phyloP scores from a whole-genome alignment of 495 filamentous ascomycete species.

The Xylaria scruposa region DNA sequence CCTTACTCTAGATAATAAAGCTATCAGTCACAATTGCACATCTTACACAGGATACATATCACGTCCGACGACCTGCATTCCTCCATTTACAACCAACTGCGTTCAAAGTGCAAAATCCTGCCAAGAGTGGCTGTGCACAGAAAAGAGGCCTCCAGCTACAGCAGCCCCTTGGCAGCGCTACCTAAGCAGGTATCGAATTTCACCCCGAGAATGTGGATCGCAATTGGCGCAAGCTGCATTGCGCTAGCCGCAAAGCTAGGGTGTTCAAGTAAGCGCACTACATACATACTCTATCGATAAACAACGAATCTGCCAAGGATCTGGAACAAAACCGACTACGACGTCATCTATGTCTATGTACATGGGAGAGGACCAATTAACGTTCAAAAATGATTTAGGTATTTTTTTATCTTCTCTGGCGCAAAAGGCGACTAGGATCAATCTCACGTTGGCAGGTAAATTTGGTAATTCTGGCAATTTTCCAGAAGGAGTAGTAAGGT shows the following conservation, averaged over 20 bases:
- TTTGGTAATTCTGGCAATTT: no score
- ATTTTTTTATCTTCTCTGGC: background rate
- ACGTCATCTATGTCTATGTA: background rate
- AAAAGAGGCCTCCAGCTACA: constrained; percentile 32
- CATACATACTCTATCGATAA: constrained; percentile 26
- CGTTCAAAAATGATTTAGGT: no score
- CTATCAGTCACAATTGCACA: constrained; percentile 4
- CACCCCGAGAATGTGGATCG: background rate
- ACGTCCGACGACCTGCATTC: background rate
- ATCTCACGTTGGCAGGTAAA: background rate
- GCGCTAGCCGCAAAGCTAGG: background rate
- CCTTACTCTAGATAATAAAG: background rate
- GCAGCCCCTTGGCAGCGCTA: background rate
- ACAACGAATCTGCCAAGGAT: background rate
- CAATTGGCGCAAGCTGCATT: background rate
- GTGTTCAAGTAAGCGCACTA: background rate
- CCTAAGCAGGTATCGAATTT: background rate
- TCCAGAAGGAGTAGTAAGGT: background rate
- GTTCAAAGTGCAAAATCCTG: constrained; percentile 11
- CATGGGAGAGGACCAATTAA: background rate
- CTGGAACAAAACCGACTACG: constrained; percentile 6
- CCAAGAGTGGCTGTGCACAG: constrained; percentile 36
- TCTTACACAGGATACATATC: background rate
- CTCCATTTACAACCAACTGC: background rate
- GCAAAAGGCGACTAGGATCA: background rate